A percentile compares a stretch with the other conserved stretches of the same genome.
Conservation (phyloP, 73 alveolate species). For the Stentor roeselii region DNA sequence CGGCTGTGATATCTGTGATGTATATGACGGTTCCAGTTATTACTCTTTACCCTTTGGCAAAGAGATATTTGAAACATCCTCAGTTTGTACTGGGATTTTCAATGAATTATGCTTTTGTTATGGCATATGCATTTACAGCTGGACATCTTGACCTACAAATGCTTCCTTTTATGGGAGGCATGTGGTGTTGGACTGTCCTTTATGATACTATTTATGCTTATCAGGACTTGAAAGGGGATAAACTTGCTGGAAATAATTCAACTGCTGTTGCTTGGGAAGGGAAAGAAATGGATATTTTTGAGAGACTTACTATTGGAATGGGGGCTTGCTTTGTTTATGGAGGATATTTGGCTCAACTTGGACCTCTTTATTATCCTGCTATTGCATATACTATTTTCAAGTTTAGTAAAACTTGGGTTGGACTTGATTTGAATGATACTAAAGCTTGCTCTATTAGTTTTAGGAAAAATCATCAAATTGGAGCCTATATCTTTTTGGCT, state of each 20-base stretch:
- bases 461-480: too few relatives aligned
- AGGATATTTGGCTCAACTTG: slow-evolving; percentile 56
- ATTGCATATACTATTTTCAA: too few relatives aligned
- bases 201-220: slow-evolving; percentile 88
- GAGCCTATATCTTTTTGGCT: too few relatives aligned
- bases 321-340: neutral
- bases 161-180: slow-evolving; percentile 60
- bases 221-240: slow-evolving; percentile 73
- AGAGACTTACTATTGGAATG: slow-evolving; percentile 30
- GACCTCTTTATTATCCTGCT: slow-evolving; percentile 40
- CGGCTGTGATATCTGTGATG: slow-evolving; percentile 34
- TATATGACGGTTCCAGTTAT: slow-evolving; percentile 68
- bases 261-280: slow-evolving; percentile 69
- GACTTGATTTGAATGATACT: too few relatives aligned
- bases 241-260: slow-evolving; percentile 58
- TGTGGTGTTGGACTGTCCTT: slow-evolving; percentile 59
- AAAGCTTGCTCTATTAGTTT: too few relatives aligned
- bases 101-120: slow-evolving; percentile 77
- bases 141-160: slow-evolving; percentile 45
- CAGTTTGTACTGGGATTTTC: slow-evolving; percentile 74
- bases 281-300: slow-evolving; percentile 36
- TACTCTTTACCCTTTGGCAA: slow-evolving; percentile 71
- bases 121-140: slow-evolving; percentile 69
- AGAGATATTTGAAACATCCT: slow-evolving; percentile 72
- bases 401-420: too few relatives aligned